Evolutionary conservation across 345 rosid species (phyloP), one percentile per base, ranked within the genome.

Genomic region (Lepidium sativum): DNA sequence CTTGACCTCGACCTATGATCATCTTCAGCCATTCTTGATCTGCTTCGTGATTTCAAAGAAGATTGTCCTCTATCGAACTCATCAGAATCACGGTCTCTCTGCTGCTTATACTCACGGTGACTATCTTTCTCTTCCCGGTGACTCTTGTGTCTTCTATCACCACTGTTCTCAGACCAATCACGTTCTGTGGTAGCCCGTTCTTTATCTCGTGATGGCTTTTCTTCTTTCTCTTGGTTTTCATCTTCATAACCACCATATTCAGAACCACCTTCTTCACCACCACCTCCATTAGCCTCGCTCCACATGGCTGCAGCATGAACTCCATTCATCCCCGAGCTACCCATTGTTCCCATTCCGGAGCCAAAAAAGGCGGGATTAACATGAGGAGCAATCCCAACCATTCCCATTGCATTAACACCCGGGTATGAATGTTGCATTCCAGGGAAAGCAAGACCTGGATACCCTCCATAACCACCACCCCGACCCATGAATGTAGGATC

Each of bases 341-440:
- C 82, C 88, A 88, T 84, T 77, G 87, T 70, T 34, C 90, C 82
- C 82, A 88, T 86, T 40, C 92, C 90, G 12, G 85, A 53, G 38
- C 80, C 84, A 52, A 86, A 88, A 67, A 88, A 88, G 9, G 96
- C 96, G 2, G 92, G 96, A 71, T 88, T 88, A 56, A 88, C 88
- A 76, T 88, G 96, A 75, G 96, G 96, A 77, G 96, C 90, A 58
- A 86, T 86, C 40, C 92, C 88, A 57, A 85, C 82, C 80, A 88
- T 81, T 67, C 92, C 88, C 96, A 88, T 84, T 14, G 85, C 8
- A 69, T 86, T 84, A 51, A 88, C 88, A 70, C 71, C 82, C 14
- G 92, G 90, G 77, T 84, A 88, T 57, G 90, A 73, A 47, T 85
- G 90, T 67, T 86, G 73, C 85, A 88, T 86, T 42, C 92, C 85